Evolutionary conservation across 495 filamentous ascomycete species (phyloP).

Genomic region (Hypomontagnella monticulosa): DNA sequence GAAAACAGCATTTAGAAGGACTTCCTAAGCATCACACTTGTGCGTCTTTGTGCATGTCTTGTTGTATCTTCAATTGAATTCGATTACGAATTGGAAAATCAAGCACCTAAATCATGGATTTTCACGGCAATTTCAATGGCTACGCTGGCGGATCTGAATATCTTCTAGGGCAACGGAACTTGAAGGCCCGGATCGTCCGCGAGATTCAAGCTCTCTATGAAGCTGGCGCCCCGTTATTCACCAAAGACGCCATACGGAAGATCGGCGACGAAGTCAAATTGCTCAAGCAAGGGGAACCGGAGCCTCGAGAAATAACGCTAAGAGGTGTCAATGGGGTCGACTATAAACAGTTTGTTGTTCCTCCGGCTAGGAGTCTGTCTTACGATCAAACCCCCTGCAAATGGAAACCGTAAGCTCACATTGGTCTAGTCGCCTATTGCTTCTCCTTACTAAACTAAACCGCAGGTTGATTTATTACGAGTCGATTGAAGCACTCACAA

Average conservation of each 20-base stretch:
- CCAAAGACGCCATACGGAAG: slow-evolving; percentile 26
- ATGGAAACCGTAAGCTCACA: no score
- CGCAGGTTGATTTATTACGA: slow-evolving; percentile 13
- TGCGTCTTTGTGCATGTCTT: no score
- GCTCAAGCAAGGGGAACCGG: slow-evolving; percentile 8
- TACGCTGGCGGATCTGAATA: no score
- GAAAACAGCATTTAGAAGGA: no score
- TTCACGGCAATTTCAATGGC: no score
- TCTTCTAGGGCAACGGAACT: no score
- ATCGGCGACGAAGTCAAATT: slow-evolving; percentile 17
- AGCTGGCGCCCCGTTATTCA: slow-evolving; percentile 23
- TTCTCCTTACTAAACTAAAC: slow-evolving; percentile 5
- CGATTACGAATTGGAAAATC: no score
- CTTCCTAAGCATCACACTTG: no score
- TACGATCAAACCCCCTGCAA: no score
- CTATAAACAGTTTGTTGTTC: slow-evolving; percentile 12
- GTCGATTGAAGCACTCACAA: slow-evolving; percentile 20
- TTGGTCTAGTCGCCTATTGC: neutral
- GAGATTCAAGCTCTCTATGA: slow-evolving; percentile 30
- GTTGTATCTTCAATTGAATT: no score
- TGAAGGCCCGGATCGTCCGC: neutral
- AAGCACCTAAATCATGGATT: no score
- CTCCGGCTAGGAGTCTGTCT: neutral
- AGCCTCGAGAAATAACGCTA: slow-evolving; percentile 6
- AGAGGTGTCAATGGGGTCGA: slow-evolving; percentile 24